Evolutionary conservation across 2,329 filamentous ascomycete species (phyloP), one percentile per base, ranked within the genome.

Genomic region (Neodidymelliopsis sp.): DNA sequence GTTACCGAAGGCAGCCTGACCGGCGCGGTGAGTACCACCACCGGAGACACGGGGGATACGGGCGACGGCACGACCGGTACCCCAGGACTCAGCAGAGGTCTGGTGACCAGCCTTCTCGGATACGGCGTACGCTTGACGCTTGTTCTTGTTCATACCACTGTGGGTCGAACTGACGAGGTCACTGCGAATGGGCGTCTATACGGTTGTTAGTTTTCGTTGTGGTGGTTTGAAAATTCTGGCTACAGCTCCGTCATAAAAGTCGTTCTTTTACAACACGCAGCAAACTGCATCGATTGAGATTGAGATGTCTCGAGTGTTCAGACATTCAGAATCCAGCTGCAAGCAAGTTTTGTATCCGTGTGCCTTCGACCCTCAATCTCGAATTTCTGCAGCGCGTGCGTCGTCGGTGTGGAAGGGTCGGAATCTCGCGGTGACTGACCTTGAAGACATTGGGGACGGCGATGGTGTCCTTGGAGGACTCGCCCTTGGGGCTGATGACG

Each of bases 21-120:
- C 94, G 76, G 94, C 94, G 86, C 94, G 93, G 88, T 99, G 94
- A 79, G 94, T 99, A 91, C 94, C 94, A 84, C 94, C 93, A 87
- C 94, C 94, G 77, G 94, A 97, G 79, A 99, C 94, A 97, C 94
- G 94, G 75, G 95, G 94, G 75, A 99, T 99, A 97, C 94, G 94
- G 79, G 94, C 95, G 76, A 99, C 94, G 80, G 94, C 94, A 82
- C 94, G 94, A 59, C 65, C 93, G 83, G 93, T 97, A 88, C 93
- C 93, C 94, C 94, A 99, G 69, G 95, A 99, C 86, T 99, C 94
- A 77, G 94, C 94, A 81, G 91, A 96, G 77, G 94, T 99, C 85
- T 99, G 94, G 84, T 99, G 94, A 84, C 94, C 94, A 77, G 94
- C 94, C 90, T 99, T 99, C 89, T 97, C 93, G 88, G 68, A 71